phyloP scores from a whole-genome alignment of 1,139 yeast genomes.

The Geotrichum klebahnii region DNA sequence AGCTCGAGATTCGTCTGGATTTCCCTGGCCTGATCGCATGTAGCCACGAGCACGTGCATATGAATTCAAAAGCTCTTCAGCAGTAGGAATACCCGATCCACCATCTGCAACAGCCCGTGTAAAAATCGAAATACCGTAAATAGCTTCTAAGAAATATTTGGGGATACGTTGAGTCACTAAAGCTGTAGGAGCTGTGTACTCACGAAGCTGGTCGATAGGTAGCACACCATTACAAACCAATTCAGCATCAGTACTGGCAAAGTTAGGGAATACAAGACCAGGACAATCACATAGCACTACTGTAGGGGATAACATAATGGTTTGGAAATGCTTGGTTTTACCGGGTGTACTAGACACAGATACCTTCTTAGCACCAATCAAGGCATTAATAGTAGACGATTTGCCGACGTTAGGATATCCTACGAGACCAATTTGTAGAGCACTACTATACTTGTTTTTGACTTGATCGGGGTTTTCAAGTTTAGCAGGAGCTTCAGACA shows the following conservation, averaged over 20 bases:
- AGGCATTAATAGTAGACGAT: constrained; percentile 91
- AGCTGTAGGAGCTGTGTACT: constrained; percentile 85
- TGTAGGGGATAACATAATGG: constrained; percentile 76
- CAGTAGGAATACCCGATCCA: constrained; percentile 82
- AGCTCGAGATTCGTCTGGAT: constrained; percentile 95
- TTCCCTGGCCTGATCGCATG: constrained; percentile 90
- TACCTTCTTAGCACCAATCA: constrained; percentile 93
- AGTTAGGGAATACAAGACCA: constrained; percentile 96
- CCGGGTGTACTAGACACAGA: constrained; percentile 98
- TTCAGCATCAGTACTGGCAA: constrained; percentile 94
- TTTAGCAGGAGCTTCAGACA: constrained; percentile 74
- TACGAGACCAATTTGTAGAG: constrained; percentile 86
- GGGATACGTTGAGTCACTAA: constrained; percentile 87
- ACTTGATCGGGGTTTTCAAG: constrained; percentile 73
- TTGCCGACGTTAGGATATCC: constrained; percentile 94
- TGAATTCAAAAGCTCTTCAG: constrained; percentile 82
- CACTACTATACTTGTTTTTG: constrained; percentile 34
- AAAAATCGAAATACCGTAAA: constrained; percentile 87
- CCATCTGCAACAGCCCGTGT: constrained; percentile 76
- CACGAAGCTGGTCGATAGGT: constrained; percentile 95
- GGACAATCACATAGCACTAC: constrained; percentile 97
- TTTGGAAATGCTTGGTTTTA: constrained; percentile 97
- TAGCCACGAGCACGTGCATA: constrained; percentile 96
- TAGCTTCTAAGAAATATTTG: constrained; percentile 79
- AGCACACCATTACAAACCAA: constrained; percentile 96